Evolutionary conservation across 2,329 filamentous ascomycete genomes (phyloP).

Genomic region (Dactylonectria macrodidyma): DNA sequence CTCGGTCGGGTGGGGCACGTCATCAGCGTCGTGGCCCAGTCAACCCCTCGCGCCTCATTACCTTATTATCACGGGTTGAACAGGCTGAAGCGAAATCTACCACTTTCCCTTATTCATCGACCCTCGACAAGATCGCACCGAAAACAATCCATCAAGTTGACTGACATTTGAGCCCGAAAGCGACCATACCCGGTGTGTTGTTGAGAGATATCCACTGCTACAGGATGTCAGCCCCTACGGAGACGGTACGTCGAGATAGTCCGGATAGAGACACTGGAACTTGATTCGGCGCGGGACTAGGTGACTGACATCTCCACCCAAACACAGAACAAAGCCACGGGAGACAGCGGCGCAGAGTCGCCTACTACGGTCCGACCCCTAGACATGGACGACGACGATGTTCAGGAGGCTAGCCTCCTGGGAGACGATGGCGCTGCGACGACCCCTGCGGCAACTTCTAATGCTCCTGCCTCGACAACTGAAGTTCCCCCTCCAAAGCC

Average conservation of each 20-base stretch:
- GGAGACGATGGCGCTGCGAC: constrained; percentile 57
- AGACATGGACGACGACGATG: constrained; percentile 80
- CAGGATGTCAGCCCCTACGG: constrained; percentile 60
- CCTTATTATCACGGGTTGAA: constrained; percentile 47
- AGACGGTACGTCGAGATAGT: constrained; percentile 59
- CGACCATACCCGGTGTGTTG: constrained; percentile 17
- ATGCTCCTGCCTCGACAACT: constrained; percentile 52
- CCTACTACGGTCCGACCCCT: constrained; percentile 76
- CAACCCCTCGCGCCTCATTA: constrained; percentile 51
- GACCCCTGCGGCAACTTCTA: constrained; percentile 45
- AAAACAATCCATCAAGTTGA: constrained; percentile 10
- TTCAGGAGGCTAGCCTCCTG: constrained; percentile 71
- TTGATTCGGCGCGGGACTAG: constrained; percentile 31
- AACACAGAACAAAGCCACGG: constrained; percentile 60
- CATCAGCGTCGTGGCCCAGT: constrained; percentile 53
- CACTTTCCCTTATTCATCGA: constrained; percentile 42
- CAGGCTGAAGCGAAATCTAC: constrained; percentile 48
- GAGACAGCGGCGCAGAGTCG: constrained; percentile 69
- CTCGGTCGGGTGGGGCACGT: constrained; percentile 55
- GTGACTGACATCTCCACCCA: constrained; percentile 41
- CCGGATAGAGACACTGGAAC: constrained; percentile 14
- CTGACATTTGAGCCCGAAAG: constrained; percentile 17
- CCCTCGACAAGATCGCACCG: constrained; percentile 19
- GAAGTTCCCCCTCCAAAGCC: constrained; percentile 81
- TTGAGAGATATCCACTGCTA: constrained; percentile 13